Evolutionary conservation across 352 stramenopile species (phyloP).

Genomic region (Pythium pyrilobum): DNA sequence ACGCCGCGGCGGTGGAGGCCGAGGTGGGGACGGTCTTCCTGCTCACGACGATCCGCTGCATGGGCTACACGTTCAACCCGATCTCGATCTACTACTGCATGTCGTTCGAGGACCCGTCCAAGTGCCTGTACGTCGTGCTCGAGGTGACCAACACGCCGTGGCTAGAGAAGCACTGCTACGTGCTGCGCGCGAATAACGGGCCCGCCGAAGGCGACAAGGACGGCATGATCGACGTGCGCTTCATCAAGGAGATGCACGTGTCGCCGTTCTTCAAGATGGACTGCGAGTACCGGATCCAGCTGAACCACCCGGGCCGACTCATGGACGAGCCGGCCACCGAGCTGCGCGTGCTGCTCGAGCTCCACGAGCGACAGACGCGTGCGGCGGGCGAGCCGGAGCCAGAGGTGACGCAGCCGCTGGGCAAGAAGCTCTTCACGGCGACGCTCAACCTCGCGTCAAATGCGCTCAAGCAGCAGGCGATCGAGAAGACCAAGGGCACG

Average conservation of each 20-base stretch:
- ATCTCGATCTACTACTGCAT: slow-evolving; percentile 29
- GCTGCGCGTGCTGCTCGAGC: slow-evolving; percentile 13
- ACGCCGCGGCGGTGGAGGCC: slow-evolving; percentile 2
- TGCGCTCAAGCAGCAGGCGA: neutral
- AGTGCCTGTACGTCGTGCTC: slow-evolving; percentile 21
- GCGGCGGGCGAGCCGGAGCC: slow-evolving; percentile 1
- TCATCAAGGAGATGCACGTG: slow-evolving; percentile 21
- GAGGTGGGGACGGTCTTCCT: slow-evolving; percentile 16
- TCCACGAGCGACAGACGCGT: slow-evolving; percentile 2
- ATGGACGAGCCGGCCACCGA: slow-evolving; percentile 2
- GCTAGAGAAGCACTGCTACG: slow-evolving; percentile 23
- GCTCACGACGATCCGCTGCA: slow-evolving; percentile 20
- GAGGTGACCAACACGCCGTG: slow-evolving; percentile 25
- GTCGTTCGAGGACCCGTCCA: slow-evolving; percentile 12
- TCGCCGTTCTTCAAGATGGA: slow-evolving; percentile 25
- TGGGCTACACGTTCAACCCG: slow-evolving; percentile 24
- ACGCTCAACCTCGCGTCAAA: slow-evolving; percentile 3
- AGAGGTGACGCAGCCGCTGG: slow-evolving; percentile 1
- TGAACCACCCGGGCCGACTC: slow-evolving; percentile 17
- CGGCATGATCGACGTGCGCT: slow-evolving; percentile 15
- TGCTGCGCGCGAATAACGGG: slow-evolving; percentile 4
- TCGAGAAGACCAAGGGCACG: neutral
- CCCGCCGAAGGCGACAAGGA: neutral
- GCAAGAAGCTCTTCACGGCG: slow-evolving; percentile 21
- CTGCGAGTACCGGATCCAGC: slow-evolving; percentile 20